Evolutionary conservation across 495 filamentous ascomycete genomes (phyloP).

Genomic region (Rusavskia elegans): DNA sequence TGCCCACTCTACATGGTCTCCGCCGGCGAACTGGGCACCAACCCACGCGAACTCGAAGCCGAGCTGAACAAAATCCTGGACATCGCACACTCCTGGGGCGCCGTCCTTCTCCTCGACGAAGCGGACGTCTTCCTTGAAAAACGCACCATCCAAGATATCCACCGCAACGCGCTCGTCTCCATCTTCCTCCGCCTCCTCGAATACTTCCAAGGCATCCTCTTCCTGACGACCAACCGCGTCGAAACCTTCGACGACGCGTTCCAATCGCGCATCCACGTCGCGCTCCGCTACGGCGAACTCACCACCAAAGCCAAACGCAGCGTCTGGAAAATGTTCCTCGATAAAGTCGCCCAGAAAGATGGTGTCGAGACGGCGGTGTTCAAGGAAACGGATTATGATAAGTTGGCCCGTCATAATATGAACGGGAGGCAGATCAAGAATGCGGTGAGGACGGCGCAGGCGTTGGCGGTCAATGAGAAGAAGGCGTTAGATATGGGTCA

Average conservation of each 20-base stretch:
- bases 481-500: constrained; percentile 61
- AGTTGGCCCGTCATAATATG: constrained; percentile 50
- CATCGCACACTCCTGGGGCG: constrained; percentile 77
- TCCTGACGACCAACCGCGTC: constrained; percentile 66
- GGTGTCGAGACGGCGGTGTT: constrained; percentile 47
- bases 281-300: constrained; percentile 67
- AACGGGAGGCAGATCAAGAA: constrained; percentile 98
- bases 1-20: constrained; percentile 76
- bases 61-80: constrained; percentile 75
- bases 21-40: constrained; percentile 69
- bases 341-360: constrained; percentile 42
- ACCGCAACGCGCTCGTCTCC: constrained; percentile 62
- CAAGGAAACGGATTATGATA: constrained; percentile 49
- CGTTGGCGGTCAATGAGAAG: constrained; percentile 63
- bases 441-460: constrained; percentile 71
- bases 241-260: constrained; percentile 58
- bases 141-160: constrained; percentile 52
- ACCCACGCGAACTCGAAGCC: constrained; percentile 58
- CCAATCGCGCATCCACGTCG: constrained; percentile 53
- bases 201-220: constrained; percentile 69
- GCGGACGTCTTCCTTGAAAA: constrained; percentile 69
- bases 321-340: constrained; percentile 77
- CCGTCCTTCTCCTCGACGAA: constrained; percentile 61
- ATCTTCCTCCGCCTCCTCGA: constrained; percentile 59
- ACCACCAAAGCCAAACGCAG: constrained; percentile 57